phyloP scores from a whole-genome alignment of 1,284 basidiomycete species.

The Pseudozyma sp. region DNA sequence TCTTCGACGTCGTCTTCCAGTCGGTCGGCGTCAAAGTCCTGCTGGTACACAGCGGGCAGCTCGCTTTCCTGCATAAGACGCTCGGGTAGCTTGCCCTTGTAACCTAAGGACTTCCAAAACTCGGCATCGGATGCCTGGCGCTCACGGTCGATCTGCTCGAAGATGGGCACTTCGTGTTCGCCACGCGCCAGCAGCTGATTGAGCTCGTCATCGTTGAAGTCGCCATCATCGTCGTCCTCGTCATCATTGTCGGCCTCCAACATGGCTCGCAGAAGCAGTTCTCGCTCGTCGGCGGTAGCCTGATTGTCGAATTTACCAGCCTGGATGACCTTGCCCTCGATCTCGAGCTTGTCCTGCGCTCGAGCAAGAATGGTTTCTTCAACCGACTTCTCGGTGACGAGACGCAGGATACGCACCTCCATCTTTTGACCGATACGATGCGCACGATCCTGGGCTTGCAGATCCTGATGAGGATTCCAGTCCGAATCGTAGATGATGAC shows the following conservation, averaged over 20 bases:
- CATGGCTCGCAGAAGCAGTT: slow-evolving; percentile 83
- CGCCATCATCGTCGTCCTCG: slow-evolving; percentile 75
- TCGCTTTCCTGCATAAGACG: slow-evolving; percentile 88
- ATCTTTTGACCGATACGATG: slow-evolving; percentile 99
- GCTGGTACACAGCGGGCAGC: slow-evolving; percentile 90
- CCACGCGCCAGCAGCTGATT: slow-evolving; percentile 91
- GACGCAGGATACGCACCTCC: slow-evolving; percentile 93
- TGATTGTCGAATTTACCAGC: slow-evolving; percentile 99
- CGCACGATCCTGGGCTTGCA: slow-evolving; percentile 84
- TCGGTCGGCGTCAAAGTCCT: slow-evolving; percentile 71
- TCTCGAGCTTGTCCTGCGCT: slow-evolving; percentile 95
- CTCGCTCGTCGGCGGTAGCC: slow-evolving; percentile 96
- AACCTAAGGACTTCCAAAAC: slow-evolving; percentile 80
- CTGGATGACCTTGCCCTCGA: slow-evolving; percentile 90
- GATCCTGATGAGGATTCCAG: slow-evolving; percentile 74
- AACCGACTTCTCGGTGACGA: slow-evolving; percentile 97
- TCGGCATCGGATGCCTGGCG: slow-evolving; percentile 79
- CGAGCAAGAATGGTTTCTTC: slow-evolving; percentile 97
- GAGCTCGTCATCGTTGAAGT: slow-evolving; percentile 96
- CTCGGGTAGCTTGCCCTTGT: slow-evolving; percentile 75
- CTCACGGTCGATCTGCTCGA: slow-evolving; percentile 86
- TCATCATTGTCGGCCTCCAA: slow-evolving; percentile 69
- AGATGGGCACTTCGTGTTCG: slow-evolving; percentile 82
- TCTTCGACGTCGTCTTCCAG: slow-evolving; percentile 69
- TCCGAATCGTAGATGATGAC: slow-evolving; percentile 87